phyloP scores from a whole-genome alignment of 805 yeast genomes.

The Starmerella floris region DNA sequence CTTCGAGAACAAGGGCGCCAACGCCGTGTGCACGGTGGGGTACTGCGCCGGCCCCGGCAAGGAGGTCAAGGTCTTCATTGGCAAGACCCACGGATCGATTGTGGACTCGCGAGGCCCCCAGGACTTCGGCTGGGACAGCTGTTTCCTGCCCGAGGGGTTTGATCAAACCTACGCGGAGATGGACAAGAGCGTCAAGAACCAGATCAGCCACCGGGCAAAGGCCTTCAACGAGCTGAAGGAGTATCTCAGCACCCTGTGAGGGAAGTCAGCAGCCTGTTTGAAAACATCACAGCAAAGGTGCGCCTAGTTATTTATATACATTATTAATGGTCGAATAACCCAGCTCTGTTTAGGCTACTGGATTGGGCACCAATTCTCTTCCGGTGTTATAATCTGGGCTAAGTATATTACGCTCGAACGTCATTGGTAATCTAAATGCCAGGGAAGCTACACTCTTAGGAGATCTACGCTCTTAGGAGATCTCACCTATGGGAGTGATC shows the following conservation, averaged over 20 bases:
- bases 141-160: conserved; percentile 71
- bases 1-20: conserved; percentile 72
- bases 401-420: too few species aligned
- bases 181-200: conserved; percentile 61
- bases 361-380: too few species aligned
- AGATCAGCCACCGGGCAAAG: conserved; percentile 73
- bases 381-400: too few species aligned
- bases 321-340: conserved; percentile 1
- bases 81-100: conserved; percentile 66
- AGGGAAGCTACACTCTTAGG: too few species aligned
- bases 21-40: conserved; percentile 86
- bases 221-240: conserved; percentile 64
- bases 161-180: conserved; percentile 73
- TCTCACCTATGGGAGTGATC: too few species aligned
- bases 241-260: conserved; percentile 25
- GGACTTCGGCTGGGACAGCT: conserved; percentile 88
- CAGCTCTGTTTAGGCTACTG: not conserved
- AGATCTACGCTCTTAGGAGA: too few species aligned
- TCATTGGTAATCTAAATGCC: too few species aligned
- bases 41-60: conserved; percentile 70
- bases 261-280: too few species aligned
- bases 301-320: too few species aligned
- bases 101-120: conserved; percentile 68
- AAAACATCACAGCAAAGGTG: too few species aligned
- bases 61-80: conserved; percentile 70